A percentile compares a stretch with the other conserved stretches of the same genome.
phyloP scores from a whole-genome alignment of 1,139 yeast species.

The Lipomyces yarrowii region DNA sequence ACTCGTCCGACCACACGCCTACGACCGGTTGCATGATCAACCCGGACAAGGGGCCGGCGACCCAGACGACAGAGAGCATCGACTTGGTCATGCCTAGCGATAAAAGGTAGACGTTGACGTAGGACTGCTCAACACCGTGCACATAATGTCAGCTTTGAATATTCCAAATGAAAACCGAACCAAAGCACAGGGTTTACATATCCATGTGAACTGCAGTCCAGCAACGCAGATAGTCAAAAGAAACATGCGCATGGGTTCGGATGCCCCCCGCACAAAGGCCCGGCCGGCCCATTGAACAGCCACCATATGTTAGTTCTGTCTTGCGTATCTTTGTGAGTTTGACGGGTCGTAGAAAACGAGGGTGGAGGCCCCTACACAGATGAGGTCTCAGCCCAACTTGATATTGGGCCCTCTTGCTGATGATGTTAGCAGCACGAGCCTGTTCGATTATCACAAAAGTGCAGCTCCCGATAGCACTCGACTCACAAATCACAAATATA shows the following conservation, averaged over 20 bases:
- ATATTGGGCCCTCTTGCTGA: not conserved
- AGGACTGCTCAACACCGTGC: constrained; percentile 47
- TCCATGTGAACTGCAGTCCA: constrained; percentile 49
- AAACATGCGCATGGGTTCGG: constrained; percentile 39
- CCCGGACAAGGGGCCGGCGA: constrained; percentile 65
- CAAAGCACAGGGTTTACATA: constrained; percentile 29
- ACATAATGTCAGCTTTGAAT: constrained; percentile 12
- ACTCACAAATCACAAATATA: too few species aligned
- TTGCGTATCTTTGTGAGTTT: not conserved
- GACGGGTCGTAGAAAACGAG: not conserved
- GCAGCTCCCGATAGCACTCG: too few species aligned
- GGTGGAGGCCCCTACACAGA: not conserved
- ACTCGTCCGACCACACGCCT: constrained; percentile 58
- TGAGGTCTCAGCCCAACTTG: too few species aligned
- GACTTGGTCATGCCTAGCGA: constrained; percentile 59
- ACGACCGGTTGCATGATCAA: constrained; percentile 62
- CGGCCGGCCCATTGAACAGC: constrained; percentile 40
- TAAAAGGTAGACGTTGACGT: constrained; percentile 47
- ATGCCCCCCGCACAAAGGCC: constrained; percentile 40
- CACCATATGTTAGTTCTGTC: not conserved
- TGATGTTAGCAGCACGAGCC: not conserved
- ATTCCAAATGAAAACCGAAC: not conserved
- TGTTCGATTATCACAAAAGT: too few species aligned
- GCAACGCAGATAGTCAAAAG: constrained; percentile 44
- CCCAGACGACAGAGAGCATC: constrained; percentile 58